These are phyloP conservation scores for Porcisia hertigi DNA, from an alignment of 208 protist species.

Conservation along the genomic window DNA sequence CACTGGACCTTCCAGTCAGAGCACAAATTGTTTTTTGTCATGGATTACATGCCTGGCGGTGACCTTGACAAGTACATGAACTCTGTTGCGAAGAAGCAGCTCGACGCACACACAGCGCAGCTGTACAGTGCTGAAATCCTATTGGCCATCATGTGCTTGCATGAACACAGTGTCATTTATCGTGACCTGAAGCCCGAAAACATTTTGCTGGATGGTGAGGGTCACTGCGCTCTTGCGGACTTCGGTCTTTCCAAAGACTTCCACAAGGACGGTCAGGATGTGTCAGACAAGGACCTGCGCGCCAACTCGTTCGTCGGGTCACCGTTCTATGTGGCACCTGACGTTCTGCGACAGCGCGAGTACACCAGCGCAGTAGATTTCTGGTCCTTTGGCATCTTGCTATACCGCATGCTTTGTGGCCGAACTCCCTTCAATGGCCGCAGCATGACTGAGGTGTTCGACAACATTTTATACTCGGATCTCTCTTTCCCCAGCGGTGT, in stretches of 20 bases:
- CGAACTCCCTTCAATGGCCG: slow-evolving; percentile 94
- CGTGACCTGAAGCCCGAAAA: slow-evolving; percentile 95
- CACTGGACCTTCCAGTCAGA: slow-evolving; percentile 97
- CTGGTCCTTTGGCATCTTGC: slow-evolving; percentile 97
- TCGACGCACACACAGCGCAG: slow-evolving; percentile 84
- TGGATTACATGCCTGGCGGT: slow-evolving; percentile 96
- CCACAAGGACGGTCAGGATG: slow-evolving; percentile 77
- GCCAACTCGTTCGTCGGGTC: slow-evolving; percentile 94
- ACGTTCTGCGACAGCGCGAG: slow-evolving; percentile 93
- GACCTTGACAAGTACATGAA: slow-evolving; percentile 95
- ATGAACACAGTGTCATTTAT: slow-evolving; percentile 95
- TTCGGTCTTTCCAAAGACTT: slow-evolving; percentile 94
- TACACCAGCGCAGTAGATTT: slow-evolving; percentile 98
- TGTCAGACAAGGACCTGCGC: slow-evolving; percentile 72
- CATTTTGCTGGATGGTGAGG: slow-evolving; percentile 83
- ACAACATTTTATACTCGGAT: slow-evolving; percentile 93
- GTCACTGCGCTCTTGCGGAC: slow-evolving; percentile 90
- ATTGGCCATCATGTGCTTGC: slow-evolving; percentile 92
- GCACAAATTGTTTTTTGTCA: slow-evolving; percentile 95
- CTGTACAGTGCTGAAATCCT: slow-evolving; percentile 95
- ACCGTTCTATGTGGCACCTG: slow-evolving; percentile 94
- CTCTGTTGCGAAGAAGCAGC: slow-evolving; percentile 75
- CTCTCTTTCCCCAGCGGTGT: slow-evolving; percentile 90
- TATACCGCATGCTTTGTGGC: slow-evolving; percentile 97
- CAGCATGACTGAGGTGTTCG: slow-evolving; percentile 93